phyloP scores from a whole-genome alignment of 1,284 basidiomycete genomes.

The Ustilago nuda region DNA sequence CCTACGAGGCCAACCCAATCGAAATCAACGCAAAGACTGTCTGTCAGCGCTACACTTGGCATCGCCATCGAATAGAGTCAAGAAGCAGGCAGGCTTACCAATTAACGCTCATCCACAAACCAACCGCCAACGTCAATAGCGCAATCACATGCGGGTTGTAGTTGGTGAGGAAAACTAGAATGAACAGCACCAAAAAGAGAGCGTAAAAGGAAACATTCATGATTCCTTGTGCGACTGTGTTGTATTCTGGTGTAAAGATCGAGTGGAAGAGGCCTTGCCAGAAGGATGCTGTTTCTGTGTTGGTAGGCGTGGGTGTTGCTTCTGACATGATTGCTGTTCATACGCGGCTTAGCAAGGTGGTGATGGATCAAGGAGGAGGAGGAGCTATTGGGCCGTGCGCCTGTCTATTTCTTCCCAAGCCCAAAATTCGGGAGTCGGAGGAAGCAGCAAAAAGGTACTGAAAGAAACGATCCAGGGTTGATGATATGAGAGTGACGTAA shows the following conservation, averaged over 20 bases:
- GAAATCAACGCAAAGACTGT: neutral
- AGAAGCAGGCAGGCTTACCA: slow-evolving; percentile 60
- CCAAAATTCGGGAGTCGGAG: slow-evolving; percentile 27
- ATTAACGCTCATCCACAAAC: slow-evolving; percentile 67
- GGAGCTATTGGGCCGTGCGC: slow-evolving; percentile 9
- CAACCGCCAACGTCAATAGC: slow-evolving; percentile 64
- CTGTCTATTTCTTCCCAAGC: slow-evolving; percentile 10
- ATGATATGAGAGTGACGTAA: too few relatives aligned
- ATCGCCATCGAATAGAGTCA: neutral
- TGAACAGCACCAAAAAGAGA: slow-evolving; percentile 66
- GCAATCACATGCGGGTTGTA: slow-evolving; percentile 69
- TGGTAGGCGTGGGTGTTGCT: slow-evolving; percentile 1
- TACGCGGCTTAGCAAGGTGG: too few relatives aligned
- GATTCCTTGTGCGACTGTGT: slow-evolving; percentile 55
- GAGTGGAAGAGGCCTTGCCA: slow-evolving; percentile 47
- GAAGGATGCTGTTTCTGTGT: neutral
- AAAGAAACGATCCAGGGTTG: too few relatives aligned
- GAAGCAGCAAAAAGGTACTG: neutral
- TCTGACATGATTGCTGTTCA: slow-evolving; percentile 10
- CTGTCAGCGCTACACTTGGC: neutral
- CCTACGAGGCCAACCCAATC: slow-evolving; percentile 15
- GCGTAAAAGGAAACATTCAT: slow-evolving; percentile 70
- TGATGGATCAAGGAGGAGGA: neutral
- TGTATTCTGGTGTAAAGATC: slow-evolving; percentile 63
- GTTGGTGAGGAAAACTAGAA: slow-evolving; percentile 63